phyloP scores from a whole-genome alignment of 805 yeast genomes.

The Debaryomyces tyrocola region DNA sequence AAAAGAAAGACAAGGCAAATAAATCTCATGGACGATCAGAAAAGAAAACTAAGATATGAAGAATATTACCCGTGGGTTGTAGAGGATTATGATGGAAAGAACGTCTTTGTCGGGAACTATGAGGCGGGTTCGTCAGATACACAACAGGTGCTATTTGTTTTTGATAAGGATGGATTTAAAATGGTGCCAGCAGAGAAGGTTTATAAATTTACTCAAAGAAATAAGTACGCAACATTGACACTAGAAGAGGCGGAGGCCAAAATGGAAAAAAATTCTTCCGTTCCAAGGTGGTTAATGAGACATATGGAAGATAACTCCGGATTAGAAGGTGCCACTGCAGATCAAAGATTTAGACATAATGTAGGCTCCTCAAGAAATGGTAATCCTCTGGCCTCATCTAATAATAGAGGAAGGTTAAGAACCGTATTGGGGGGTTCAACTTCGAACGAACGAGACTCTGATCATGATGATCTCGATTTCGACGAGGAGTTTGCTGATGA shows the following conservation, averaged over 20 bases:
- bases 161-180: slow-evolving; percentile 85
- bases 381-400: slow-evolving; percentile 6
- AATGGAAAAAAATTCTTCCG: slow-evolving; percentile 75
- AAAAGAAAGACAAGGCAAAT: slow-evolving; percentile 86
- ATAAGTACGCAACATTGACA: slow-evolving; percentile 89
- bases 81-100: slow-evolving; percentile 93
- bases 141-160: slow-evolving; percentile 76
- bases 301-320: slow-evolving; percentile 65
- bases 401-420: slow-evolving; percentile 26
- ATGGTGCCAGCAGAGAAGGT: slow-evolving; percentile 95
- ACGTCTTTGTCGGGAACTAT: slow-evolving; percentile 93
- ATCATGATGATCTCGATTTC: slow-evolving; percentile 88
- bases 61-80: slow-evolving; percentile 98
- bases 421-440: slow-evolving; percentile 44
- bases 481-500: slow-evolving; percentile 98
- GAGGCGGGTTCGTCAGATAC: slow-evolving; percentile 87
- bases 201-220: slow-evolving; percentile 89
- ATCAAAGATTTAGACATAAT: slow-evolving; percentile 44
- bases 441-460: slow-evolving; percentile 60
- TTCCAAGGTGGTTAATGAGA: slow-evolving; percentile 95
- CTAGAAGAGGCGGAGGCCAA: slow-evolving; percentile 95
- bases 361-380: slow-evolving; percentile 9
- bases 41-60: slow-evolving; percentile 84
- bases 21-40: slow-evolving; percentile 75
- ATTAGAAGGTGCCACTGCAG: slow-evolving; percentile 41